A percentile compares a stretch with the other conserved stretches of the same genome.
Evolutionary conservation across 371 early-diverging fungal species (phyloP).

Genomic region (Syncephalastrum contaminatum): DNA sequence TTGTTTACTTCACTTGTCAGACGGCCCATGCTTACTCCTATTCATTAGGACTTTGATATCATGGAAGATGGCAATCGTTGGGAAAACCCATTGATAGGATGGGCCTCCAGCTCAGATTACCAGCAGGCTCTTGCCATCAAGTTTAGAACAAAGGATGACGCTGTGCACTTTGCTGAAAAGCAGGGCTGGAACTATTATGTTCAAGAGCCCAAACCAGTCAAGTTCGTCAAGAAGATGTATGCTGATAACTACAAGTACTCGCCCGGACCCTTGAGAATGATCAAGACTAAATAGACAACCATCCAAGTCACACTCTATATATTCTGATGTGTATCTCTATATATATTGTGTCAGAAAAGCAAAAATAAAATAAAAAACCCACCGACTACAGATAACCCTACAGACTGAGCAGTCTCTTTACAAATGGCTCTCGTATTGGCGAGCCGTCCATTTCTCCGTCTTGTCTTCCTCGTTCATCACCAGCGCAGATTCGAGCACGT

Average conservation of each 20-base stretch:
- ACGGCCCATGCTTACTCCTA: not conserved
- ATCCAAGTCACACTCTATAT: not conserved
- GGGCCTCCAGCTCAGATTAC: constrained; percentile 91
- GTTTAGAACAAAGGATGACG: constrained; percentile 88
- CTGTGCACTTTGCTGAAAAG: constrained; percentile 89
- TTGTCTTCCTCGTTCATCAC: constrained; percentile 6
- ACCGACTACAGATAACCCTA: constrained; percentile 3
- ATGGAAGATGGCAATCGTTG: constrained; percentile 78
- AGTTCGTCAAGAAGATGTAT: constrained; percentile 79
- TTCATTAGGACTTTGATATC: constrained; percentile 63
- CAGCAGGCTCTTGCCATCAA: constrained; percentile 85
- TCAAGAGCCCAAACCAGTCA: constrained; percentile 78
- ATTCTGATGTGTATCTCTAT: not conserved
- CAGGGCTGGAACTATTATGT: constrained; percentile 92
- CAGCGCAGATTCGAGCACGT: constrained; percentile 65
- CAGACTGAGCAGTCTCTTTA: constrained; percentile 3
- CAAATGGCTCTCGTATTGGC: constrained; percentile 12
- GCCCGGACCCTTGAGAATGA: constrained; percentile 70
- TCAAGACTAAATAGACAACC: constrained; percentile 76
- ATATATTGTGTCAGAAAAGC: no score
- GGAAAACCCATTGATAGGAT: constrained; percentile 94
- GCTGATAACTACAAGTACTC: constrained; percentile 89
- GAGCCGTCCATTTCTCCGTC: constrained; percentile 8
- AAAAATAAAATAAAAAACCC: no score
- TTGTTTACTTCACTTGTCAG: not conserved